Base-by-base conservation (phyloP, 805 yeast genomes). In the Cyberlindnera sargentensis region DNA sequence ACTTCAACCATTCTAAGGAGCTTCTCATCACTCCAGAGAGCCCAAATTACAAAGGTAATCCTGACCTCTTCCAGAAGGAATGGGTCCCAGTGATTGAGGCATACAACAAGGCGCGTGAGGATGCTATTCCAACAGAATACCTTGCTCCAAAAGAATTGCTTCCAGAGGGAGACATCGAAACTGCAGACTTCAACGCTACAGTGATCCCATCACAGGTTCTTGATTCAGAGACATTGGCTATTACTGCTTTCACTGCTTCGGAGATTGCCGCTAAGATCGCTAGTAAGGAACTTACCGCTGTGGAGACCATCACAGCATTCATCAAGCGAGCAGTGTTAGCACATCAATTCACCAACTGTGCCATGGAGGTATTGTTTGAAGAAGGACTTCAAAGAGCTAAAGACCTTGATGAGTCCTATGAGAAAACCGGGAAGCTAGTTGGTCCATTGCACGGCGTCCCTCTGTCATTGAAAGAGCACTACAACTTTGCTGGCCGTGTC, bases 361-460 rank as follows among this genome's bases (percentile, higher is more conserved):
- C 77, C 30, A 70, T 81, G 62, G 83, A 80, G 45, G 68, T 84
- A 43, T 68, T 84, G 61, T 72, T 82, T 51, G 71, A 76, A 36
- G 85, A 80, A 48, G 90, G 84, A n/a, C 54, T 77, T 37, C 53
- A 58, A 37, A 66, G 77, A 47, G 84, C 85, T 8, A 54, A 72
- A 52, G 76, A 72, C 53, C 65, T 79, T 48, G 86, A 82, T 64
- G 76, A 76, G 2, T 69, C 71, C 49, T 60, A 66, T 36, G 62
- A 58, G 15, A 65, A 67, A 39, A 67, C 74, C 41, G 79, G 79
- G n/a, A 62, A 72, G 45, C 65, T 78, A 1, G 60, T 75, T 32
- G 89, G 88, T 35, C 84, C 86, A 8, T 62, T 82, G 45, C 88
- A 82, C 52, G 88, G 88, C 36, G 64, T 82, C 34, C 88, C 88